Evolutionary conservation across 805 yeast species (phyloP), one percentile per base, ranked within the genome.

Genomic region (Yarrowia phangngaensis): DNA sequence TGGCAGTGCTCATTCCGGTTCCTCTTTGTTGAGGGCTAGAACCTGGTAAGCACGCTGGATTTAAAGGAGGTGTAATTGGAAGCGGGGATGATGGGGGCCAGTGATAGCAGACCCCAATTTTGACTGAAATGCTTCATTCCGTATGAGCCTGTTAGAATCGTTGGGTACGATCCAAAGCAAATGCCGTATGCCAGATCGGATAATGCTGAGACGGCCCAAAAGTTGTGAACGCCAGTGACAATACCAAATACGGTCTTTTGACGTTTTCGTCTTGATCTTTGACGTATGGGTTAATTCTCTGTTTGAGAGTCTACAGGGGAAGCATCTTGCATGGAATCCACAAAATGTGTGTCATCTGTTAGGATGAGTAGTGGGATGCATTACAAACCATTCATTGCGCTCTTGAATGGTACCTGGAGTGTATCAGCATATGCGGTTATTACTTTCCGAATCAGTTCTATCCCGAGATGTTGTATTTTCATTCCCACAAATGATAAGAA

Each of bases 161-260:
- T 78, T 4, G 94, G 92, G 64, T 76, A 74, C 7, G 82, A 70
- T 41, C 89, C 83, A 65, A 82, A 82, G 16, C 80, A 71, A 54
- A 78, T 74, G 0, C 94, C 94, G 64, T 84, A 84, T 29, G 80
- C 82, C 27, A 80, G 67, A 0, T 94, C 94, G 22, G 76, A 72
- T 14, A 76, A 58, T n/a, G 73, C 60, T 1, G 89, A 79, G 17
- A 74, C 66, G 22, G 70, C 31, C 64, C 80, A 71, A 55, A 84
- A 62, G 17, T 55, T 50, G 2, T 58, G 54, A 6, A 61, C 55
- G 49, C 71, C 67, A 16, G 65, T 61, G 12, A 60, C 54, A 9
- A 45, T 4, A 32, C 19, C 5, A 45, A 17, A 8, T 45, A 45
- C 6, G 50, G 50, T 2, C 30, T 24, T 9, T 24, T 24, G 9